A percentile compares a stretch with the other conserved stretches of the same genome.
Conservation (phyloP, 495 filamentous ascomycete species). For the Talaromyces stipitatus region DNA sequence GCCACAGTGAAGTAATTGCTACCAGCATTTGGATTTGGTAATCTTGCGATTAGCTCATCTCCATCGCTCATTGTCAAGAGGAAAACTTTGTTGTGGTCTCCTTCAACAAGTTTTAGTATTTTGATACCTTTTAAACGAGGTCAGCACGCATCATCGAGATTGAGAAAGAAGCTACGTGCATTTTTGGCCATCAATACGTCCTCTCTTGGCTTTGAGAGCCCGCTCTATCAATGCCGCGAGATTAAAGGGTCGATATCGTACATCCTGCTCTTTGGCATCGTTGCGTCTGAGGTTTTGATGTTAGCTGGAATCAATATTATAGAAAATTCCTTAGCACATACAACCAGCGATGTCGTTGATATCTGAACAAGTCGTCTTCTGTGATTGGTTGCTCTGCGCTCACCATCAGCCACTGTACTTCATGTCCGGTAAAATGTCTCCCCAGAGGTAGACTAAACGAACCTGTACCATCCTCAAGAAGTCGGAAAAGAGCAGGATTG, state of each 20-base stretch:
- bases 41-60: constrained; percentile 17
- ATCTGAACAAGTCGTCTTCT: constrained; percentile 1
- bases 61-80: constrained; percentile 21
- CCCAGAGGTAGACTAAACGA: background rate
- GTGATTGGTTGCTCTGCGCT: background rate
- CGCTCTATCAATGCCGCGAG: background rate
- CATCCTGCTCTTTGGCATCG: background rate
- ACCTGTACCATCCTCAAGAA: constrained; percentile 1
- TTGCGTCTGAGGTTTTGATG: background rate
- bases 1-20: constrained; percentile 22
- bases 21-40: constrained; percentile 24
- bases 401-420: background rate
- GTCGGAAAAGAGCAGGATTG: background rate
- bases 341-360: constrained; percentile 4
- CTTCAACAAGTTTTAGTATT: constrained; percentile 21
- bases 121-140: background rate
- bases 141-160: background rate
- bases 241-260: constrained; percentile 3
- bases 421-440: background rate
- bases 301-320: background rate
- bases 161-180: background rate
- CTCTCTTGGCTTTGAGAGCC: background rate
- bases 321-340: background rate
- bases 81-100: constrained; percentile 23
- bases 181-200: background rate